phyloP scores from a whole-genome alignment of 2,329 filamentous ascomycete genomes.

The Claviceps purpurea region DNA sequence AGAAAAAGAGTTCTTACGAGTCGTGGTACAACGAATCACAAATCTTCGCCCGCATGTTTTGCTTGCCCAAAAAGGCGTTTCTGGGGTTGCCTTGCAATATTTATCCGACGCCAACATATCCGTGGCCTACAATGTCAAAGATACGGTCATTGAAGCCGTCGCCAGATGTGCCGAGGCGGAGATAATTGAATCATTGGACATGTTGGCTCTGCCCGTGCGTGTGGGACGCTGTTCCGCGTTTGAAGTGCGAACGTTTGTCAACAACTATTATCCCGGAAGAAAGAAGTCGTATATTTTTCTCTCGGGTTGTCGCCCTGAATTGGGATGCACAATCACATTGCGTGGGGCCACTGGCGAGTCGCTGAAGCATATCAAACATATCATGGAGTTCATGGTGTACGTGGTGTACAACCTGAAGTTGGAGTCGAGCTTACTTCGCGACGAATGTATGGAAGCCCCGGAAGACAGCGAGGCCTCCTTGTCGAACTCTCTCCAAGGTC shows the following conservation, averaged over 20 bases:
- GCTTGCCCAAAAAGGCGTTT: slow-evolving; percentile 86
- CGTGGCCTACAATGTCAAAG: slow-evolving; percentile 92
- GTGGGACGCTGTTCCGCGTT: slow-evolving; percentile 76
- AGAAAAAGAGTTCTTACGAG: slow-evolving; percentile 83
- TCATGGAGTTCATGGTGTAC: slow-evolving; percentile 98
- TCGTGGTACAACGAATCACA: slow-evolving; percentile 83
- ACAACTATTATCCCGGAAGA: slow-evolving; percentile 55
- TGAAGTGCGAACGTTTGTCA: slow-evolving; percentile 90
- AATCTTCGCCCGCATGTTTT: slow-evolving; percentile 74
- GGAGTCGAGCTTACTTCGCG: slow-evolving; percentile 85
- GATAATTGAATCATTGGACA: slow-evolving; percentile 90
- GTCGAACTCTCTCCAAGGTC: slow-evolving; percentile 25
- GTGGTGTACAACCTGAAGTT: slow-evolving; percentile 96
- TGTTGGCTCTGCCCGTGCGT: slow-evolving; percentile 59
- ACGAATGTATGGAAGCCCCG: slow-evolving; percentile 80
- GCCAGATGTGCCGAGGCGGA: slow-evolving; percentile 83
- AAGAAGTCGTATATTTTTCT: slow-evolving; percentile 96
- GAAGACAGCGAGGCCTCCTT: slow-evolving; percentile 36
- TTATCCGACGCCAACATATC: slow-evolving; percentile 81
- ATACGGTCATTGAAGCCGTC: slow-evolving; percentile 88
- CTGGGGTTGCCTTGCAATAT: slow-evolving; percentile 78
- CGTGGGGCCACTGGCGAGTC: slow-evolving; percentile 62
- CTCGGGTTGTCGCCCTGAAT: slow-evolving; percentile 74
- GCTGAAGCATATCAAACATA: slow-evolving; percentile 71
- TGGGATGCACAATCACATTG: slow-evolving; percentile 89